Evolutionary conservation across 371 early-diverging fungal species (phyloP).

Genomic region (Mortierella sp.): DNA sequence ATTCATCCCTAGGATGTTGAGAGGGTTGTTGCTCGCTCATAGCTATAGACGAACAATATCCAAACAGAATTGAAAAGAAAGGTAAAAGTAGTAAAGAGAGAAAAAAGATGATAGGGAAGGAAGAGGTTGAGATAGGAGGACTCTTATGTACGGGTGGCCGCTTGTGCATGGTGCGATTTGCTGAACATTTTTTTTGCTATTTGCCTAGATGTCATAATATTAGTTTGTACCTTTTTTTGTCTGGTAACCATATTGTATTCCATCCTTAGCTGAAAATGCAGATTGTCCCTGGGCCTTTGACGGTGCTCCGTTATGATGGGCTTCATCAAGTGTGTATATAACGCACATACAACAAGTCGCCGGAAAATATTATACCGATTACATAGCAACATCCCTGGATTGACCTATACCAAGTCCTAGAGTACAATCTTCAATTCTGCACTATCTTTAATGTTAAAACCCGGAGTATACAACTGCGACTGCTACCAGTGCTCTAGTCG

Average conservation of each 20-base stretch:
- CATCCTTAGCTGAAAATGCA: background rate
- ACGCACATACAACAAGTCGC: background rate
- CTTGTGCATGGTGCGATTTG: background rate
- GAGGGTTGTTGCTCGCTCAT: background rate
- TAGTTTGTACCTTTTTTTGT: background rate
- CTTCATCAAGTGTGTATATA: background rate
- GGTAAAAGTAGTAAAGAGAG: background rate
- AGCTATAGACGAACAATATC: background rate
- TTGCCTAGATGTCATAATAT: too few relatives aligned
- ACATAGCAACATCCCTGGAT: background rate
- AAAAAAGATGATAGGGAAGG: background rate
- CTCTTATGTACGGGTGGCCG: background rate
- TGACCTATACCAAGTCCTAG: too few relatives aligned
- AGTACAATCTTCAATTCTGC: background rate
- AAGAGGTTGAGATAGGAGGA: background rate
- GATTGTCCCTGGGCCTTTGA: background rate
- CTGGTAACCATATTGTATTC: background rate
- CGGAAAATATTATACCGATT: background rate
- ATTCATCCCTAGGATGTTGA: conserved; percentile 3
- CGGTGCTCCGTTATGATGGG: background rate
- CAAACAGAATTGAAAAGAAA: background rate
- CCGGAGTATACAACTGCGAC: too few relatives aligned
- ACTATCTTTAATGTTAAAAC: too few relatives aligned
- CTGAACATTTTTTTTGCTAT: too few relatives aligned
- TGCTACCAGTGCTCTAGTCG: too few relatives aligned